Evolutionary conservation across 768 basidiomycete genomes (phyloP).

Genomic region (Pulveroboletus sp.): DNA sequence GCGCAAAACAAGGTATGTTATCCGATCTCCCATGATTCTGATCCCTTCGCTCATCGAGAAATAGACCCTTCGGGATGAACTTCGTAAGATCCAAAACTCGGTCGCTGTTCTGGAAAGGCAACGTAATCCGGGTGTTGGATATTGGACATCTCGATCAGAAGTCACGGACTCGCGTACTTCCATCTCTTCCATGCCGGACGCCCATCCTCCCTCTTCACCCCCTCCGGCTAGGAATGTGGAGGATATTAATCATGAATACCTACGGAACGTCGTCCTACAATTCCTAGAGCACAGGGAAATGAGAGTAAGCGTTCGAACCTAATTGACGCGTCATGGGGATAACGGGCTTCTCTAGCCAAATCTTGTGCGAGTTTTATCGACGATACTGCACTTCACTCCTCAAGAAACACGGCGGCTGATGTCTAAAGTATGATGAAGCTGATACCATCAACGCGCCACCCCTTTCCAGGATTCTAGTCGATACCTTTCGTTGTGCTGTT

Average conservation of each 20-base stretch:
- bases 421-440: conserved; percentile 63
- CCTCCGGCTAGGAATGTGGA: conserved; percentile 58
- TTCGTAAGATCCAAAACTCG: conserved; percentile 93
- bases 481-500: neutral
- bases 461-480: neutral
- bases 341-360: conserved; percentile 55
- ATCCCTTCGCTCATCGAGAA: conserved; percentile 6
- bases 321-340: neutral
- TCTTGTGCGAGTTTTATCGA: conserved; percentile 85
- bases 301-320: conserved; percentile 60
- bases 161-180: conserved; percentile 33
- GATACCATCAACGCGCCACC: neutral
- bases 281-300: conserved; percentile 99
- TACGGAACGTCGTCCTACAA: conserved; percentile 93
- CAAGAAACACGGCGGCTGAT: conserved; percentile 88
- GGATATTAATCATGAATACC: conserved; percentile 92
- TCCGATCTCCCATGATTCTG: neutral
- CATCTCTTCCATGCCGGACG: conserved; percentile 41
- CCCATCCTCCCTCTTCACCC: conserved; percentile 34
- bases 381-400: conserved; percentile 91
- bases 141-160: conserved; percentile 63
- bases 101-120: conserved; percentile 86
- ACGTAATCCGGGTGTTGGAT: conserved; percentile 90
- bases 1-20: conserved; percentile 69
- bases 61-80: conserved; percentile 86